Evolutionary conservation across 495 filamentous ascomycete species (phyloP).

Genomic region (Thozetella sp.): DNA sequence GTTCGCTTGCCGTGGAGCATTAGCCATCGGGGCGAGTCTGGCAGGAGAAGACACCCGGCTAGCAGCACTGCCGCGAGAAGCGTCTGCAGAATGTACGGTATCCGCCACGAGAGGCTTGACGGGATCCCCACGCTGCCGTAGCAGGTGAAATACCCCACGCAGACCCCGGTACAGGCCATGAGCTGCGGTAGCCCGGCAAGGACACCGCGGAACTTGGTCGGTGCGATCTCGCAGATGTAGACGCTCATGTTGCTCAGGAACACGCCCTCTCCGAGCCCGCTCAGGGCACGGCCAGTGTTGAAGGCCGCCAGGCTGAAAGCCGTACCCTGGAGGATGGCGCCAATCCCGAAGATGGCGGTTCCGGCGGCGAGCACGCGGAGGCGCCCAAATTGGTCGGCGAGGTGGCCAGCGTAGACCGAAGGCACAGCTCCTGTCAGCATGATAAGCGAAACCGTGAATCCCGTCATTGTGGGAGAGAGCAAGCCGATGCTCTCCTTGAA

Average conservation of each 20-base stretch:
- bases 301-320: conserved; percentile 54
- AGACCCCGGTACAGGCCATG: conserved; percentile 51
- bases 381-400: conserved; percentile 63
- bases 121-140: conserved; percentile 54
- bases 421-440: conserved; percentile 63
- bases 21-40: conserved; percentile 45
- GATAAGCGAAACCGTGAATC: conserved; percentile 65
- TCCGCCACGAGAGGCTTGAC: conserved; percentile 59
- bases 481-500: conserved; percentile 52
- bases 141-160: conserved; percentile 62
- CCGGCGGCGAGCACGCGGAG: conserved; percentile 54
- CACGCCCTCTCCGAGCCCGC: conserved; percentile 61
- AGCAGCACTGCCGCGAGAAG: conserved; percentile 40
- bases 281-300: conserved; percentile 53
- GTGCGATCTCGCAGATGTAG: conserved; percentile 66
- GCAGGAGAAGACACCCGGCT: conserved; percentile 33
- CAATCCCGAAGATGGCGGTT: conserved; percentile 53
- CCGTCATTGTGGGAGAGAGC: conserved; percentile 56
- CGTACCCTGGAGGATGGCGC: conserved; percentile 48
- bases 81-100: conserved; percentile 51
- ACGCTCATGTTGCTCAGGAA: conserved; percentile 60
- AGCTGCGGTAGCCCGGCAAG: conserved; percentile 59
- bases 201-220: conserved; percentile 48
- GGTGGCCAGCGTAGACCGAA: conserved; percentile 62
- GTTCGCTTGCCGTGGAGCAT: conserved; percentile 25